Percentiles rank a stretch among this genome's conserved stretches.
Conservation (phyloP, 1,139 yeast species). For the Sugiyamaella novakii region DNA sequence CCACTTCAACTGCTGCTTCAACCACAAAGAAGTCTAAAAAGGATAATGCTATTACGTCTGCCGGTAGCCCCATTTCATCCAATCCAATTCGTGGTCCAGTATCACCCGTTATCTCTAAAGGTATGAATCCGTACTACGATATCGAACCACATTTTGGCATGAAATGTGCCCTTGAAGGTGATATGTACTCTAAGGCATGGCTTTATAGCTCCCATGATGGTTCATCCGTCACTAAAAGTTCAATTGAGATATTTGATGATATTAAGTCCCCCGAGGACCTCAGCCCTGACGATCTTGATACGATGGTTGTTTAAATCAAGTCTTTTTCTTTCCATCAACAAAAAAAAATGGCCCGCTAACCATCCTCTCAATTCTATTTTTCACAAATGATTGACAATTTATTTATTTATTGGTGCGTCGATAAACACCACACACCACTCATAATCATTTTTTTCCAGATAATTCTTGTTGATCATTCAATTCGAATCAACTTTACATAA, state of each 20-base stretch:
- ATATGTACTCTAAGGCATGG: constrained; percentile 26
- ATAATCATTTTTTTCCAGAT: not conserved
- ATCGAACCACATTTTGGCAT: constrained; percentile 21
- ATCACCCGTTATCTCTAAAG: constrained; percentile 7
- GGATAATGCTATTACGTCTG: not conserved
- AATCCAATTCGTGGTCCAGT: constrained; percentile 10
- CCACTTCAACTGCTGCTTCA: constrained; percentile 18
- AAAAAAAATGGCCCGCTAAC: no score
- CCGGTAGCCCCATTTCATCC: not conserved
- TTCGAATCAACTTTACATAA: not conserved
- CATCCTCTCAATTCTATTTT: no score
- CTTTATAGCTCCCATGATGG: constrained; percentile 16
- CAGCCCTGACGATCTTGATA: constrained; percentile 31
- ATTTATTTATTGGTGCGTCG: constrained; percentile 7
- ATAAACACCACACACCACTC: not conserved
- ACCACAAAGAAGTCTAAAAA: constrained; percentile 15
- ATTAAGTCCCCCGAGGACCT: constrained; percentile 29
- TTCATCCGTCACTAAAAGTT: not conserved
- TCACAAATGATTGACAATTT: no score
- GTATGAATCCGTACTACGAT: constrained; percentile 34
- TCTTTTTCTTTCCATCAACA: no score
- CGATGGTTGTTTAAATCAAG: constrained; percentile 22
- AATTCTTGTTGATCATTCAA: not conserved
- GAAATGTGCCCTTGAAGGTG: constrained; percentile 22
- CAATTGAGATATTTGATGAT: constrained; percentile 21